phyloP scores from a whole-genome alignment of 345 rosid genomes.

The Sapria himalayana region DNA sequence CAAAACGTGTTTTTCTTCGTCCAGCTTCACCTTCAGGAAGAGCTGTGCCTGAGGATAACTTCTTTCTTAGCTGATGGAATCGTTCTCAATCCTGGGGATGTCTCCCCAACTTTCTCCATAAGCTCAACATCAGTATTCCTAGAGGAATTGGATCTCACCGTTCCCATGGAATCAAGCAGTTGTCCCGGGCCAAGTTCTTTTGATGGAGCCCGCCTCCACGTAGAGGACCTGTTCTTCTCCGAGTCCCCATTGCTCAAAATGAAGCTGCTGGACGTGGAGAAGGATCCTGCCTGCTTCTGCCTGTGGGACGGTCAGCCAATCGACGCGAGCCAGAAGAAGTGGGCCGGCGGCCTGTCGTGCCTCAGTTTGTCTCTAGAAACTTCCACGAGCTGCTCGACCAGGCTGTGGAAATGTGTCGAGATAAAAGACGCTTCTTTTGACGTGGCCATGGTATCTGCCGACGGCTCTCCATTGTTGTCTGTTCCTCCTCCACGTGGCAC shows the following conservation, averaged over 20 bases:
- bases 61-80: constrained; percentile 95
- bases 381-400: constrained; percentile 20
- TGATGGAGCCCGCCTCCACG: constrained; percentile 79
- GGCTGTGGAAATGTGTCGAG: constrained; percentile 71
- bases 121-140: constrained; percentile 41
- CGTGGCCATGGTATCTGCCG: constrained; percentile 86
- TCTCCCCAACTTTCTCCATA: constrained; percentile 59
- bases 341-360: constrained; percentile 46
- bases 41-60: constrained; percentile 80
- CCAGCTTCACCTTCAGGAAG: constrained; percentile 93
- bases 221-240: constrained; percentile 50
- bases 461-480: constrained; percentile 51
- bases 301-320: constrained; percentile 80
- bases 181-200: constrained; percentile 26
- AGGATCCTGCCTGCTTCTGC: constrained; percentile 92
- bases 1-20: constrained; percentile 9
- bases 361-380: constrained; percentile 70
- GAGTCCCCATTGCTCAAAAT: constrained; percentile 73
- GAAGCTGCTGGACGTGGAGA: constrained; percentile 59
- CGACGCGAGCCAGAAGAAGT: constrained; percentile 93
- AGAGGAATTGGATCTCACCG: constrained; percentile 54
- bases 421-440: constrained; percentile 43
- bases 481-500: constrained; percentile 98
- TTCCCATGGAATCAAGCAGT: constrained; percentile 46
- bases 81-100: constrained; percentile 58